Evolutionary conservation across 176 grass and related monocot genomes (phyloP).

Genomic region (Avena sativa): DNA sequence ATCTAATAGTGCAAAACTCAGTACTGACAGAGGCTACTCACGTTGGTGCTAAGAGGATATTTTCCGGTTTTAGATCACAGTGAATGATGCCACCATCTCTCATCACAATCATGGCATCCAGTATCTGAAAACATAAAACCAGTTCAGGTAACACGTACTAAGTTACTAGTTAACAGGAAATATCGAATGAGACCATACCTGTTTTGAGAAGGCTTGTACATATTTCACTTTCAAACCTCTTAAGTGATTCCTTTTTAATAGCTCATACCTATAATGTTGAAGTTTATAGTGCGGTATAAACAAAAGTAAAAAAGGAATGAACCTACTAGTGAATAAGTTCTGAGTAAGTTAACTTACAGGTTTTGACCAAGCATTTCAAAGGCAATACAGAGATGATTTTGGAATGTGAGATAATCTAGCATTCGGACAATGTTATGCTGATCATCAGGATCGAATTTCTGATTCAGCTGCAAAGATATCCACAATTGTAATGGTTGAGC

Average conservation of each 20-base stretch:
- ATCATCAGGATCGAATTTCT: conserved; percentile 83
- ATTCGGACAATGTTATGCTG: conserved; percentile 96
- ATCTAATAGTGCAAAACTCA: conserved; percentile 33
- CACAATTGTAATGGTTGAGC: conserved; percentile 26
- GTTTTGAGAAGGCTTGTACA: conserved; percentile 89
- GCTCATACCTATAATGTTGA: conserved; percentile 70
- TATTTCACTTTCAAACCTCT: conserved; percentile 84
- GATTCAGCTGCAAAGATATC: conserved; percentile 83
- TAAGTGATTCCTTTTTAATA: conserved; percentile 86
- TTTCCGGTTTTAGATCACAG: conserved; percentile 97
- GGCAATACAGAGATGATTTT: conserved; percentile 92
- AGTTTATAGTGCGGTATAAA: conserved; percentile 30
- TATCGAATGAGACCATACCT: conserved; percentile 53
- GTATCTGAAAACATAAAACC: conserved; percentile 67
- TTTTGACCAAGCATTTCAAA: conserved; percentile 99
- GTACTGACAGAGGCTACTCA: conserved; percentile 43
- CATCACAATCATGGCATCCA: conserved; percentile 92
- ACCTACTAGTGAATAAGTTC: neutral
- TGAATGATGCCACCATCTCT: conserved; percentile 98
- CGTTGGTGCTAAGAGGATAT: conserved; percentile 89
- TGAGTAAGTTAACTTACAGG: conserved; percentile 66
- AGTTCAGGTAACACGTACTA: conserved; percentile 35
- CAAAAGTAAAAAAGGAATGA: neutral
- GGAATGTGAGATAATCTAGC: conserved; percentile 82
- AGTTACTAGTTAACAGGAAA: conserved; percentile 18